Conservation (phyloP, 2,329 filamentous ascomycete species). For the Phialophora chinensis region DNA sequence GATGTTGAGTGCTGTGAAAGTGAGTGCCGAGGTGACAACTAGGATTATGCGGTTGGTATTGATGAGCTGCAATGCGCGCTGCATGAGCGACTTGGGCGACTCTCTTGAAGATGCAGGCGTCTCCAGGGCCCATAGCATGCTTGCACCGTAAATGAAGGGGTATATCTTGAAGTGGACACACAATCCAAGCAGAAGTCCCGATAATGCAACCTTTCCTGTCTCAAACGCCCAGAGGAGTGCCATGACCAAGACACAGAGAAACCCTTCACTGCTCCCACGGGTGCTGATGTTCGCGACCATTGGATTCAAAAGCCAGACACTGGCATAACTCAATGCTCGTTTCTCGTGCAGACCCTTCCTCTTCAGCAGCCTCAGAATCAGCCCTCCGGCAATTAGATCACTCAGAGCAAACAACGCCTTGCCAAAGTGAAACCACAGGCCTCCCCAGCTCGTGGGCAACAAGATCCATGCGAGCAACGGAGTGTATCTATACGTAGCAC, state of each 20-base stretch:
- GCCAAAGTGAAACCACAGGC: constrained; percentile 76
- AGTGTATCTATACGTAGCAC: constrained; percentile 97
- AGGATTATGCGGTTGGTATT: constrained; percentile 49
- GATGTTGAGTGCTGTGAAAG: constrained; percentile 75
- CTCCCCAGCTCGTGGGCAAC: constrained; percentile 73
- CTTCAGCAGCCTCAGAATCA: constrained; percentile 66
- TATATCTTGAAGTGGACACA: constrained; percentile 99
- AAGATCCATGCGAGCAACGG: constrained; percentile 91
- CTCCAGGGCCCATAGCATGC: constrained; percentile 51
- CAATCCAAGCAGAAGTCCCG: constrained; percentile 77
- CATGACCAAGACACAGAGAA: constrained; percentile 83
- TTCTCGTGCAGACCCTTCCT: constrained; percentile 55
- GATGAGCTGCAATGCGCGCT: constrained; percentile 43
- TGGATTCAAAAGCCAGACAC: constrained; percentile 92
- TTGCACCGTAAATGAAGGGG: constrained; percentile 88
- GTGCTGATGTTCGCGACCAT: constrained; percentile 99
- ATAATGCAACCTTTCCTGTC: constrained; percentile 64
- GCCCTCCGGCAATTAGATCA: constrained; percentile 83
- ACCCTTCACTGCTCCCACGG: constrained; percentile 87
- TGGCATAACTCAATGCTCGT: constrained; percentile 74
- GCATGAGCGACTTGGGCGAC: constrained; percentile 30
- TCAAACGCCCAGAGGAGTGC: constrained; percentile 83
- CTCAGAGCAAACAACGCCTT: constrained; percentile 84
- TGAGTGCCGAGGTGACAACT: constrained; percentile 67
- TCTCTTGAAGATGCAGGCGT: constrained; percentile 15